A percentile compares a stretch with the other conserved stretches of the same genome.
phyloP scores from a whole-genome alignment of 2,329 filamentous ascomycete species.

The Fusarium longipes region DNA sequence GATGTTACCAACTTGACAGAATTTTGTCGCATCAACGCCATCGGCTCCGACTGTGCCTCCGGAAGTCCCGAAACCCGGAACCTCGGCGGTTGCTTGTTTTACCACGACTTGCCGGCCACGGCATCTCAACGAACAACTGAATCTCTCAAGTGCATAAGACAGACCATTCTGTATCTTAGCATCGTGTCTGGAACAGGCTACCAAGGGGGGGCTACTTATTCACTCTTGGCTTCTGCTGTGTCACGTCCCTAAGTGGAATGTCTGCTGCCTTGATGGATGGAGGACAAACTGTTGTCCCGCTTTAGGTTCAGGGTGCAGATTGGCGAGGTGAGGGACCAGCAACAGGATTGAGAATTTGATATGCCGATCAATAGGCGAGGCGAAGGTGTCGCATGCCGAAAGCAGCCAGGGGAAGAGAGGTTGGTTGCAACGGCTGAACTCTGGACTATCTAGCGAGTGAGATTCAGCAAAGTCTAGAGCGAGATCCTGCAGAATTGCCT shows the following conservation, averaged over 20 bases:
- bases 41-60: background rate
- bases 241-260: background rate
- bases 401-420: background rate
- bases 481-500: conserved; percentile 32
- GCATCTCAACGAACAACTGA: background rate
- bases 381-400: conserved; percentile 6
- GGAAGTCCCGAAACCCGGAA: background rate
- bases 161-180: background rate
- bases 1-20: background rate
- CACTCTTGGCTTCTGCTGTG: background rate
- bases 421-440: background rate
- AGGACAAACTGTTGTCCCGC: conserved; percentile 7
- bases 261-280: background rate
- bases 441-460: background rate
- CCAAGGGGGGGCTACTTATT: background rate
- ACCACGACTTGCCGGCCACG: background rate
- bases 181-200: background rate
- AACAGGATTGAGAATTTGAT: background rate
- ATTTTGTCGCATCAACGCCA: background rate
- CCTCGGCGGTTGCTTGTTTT: background rate
- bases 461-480: background rate
- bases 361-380: conserved; percentile 25
- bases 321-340: conserved; percentile 30
- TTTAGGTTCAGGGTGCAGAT: conserved; percentile 16
- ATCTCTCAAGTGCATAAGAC: background rate